phyloP scores from a whole-genome alignment of 2,329 filamentous ascomycete species.

The Colletotrichum tropicicola region DNA sequence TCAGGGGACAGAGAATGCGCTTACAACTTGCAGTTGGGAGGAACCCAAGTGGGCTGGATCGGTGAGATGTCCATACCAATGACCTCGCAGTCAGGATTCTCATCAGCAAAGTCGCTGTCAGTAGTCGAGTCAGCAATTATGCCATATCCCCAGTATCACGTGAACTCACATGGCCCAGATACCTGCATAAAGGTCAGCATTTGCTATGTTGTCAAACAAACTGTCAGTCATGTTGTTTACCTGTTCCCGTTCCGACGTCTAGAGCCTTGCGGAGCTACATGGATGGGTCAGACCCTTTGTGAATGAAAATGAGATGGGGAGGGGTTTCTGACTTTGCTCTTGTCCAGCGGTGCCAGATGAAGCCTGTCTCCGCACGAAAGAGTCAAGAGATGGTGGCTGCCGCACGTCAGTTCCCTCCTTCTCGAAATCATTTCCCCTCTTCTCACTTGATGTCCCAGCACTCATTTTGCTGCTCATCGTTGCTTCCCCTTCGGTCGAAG shows the following conservation, averaged over 20 bases:
- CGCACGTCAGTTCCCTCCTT: background rate
- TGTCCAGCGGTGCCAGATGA: constrained; percentile 34
- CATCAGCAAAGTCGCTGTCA: constrained; percentile 56
- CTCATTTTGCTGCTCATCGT: constrained; percentile 43
- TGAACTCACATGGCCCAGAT: constrained; percentile 26
- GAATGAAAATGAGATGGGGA: too few species aligned
- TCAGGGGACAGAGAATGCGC: background rate
- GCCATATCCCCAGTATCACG: too few species aligned
- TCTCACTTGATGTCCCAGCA: constrained; percentile 39
- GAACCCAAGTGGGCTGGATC: constrained; percentile 64
- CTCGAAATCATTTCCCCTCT: constrained; percentile 13
- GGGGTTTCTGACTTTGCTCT: constrained; percentile 36
- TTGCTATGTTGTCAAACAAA: too few species aligned
- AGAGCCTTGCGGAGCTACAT: constrained; percentile 37
- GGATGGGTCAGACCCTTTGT: too few species aligned
- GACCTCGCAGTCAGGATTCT: constrained; percentile 53
- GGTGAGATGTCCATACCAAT: constrained; percentile 66
- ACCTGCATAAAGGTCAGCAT: constrained; percentile 2
- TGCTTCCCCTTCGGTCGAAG: constrained; percentile 29
- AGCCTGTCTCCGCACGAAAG: constrained; percentile 36
- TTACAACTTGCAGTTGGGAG: constrained; percentile 59
- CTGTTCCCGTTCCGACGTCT: constrained; percentile 62
- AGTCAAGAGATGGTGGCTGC: constrained; percentile 37
- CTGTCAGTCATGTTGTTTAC: background rate
- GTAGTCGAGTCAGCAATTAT: background rate